Evolutionary conservation across 805 yeast species (phyloP).

Genomic region (Cyberlindnera samutprakarnensis): DNA sequence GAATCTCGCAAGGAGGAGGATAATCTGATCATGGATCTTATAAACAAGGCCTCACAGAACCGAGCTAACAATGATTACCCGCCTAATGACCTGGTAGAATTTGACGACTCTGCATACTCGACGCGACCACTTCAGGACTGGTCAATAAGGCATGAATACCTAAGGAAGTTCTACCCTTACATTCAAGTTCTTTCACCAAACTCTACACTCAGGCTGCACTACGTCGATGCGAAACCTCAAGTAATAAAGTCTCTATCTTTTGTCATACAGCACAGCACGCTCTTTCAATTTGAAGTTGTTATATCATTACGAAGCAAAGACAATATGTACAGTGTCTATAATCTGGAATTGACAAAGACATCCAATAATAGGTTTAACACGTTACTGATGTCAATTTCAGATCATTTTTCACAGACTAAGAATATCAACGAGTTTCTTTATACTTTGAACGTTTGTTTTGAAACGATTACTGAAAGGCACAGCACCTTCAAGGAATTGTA

Average conservation of each 20-base stretch:
- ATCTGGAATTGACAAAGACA: constrained; percentile 6
- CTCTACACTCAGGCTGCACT: constrained; percentile 13
- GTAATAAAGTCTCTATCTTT: constrained; percentile 17
- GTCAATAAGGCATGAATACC: constrained; percentile 15
- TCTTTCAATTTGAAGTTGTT: constrained; percentile 10
- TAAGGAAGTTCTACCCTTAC: constrained; percentile 19
- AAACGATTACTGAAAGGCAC: constrained; percentile 8
- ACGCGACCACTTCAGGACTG: constrained; percentile 18
- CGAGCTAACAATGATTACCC: constrained; percentile 1
- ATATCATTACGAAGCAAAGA: constrained; percentile 9
- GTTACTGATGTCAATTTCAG: constrained; percentile 5
- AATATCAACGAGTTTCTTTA: constrained; percentile 18
- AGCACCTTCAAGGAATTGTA: too few relatives aligned
- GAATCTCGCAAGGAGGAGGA: constrained; percentile 5
- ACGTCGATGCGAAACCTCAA: constrained; percentile 5
- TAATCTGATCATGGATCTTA: constrained; percentile 8
- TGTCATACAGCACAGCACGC: constrained; percentile 4
- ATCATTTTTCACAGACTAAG: constrained; percentile 5
- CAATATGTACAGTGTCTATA: constrained; percentile 8
- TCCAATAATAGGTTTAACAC: constrained; percentile 20
- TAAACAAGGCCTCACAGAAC: constrained; percentile 1
- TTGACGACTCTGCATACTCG: constrained; percentile 9
- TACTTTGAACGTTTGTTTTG: constrained; percentile 14
- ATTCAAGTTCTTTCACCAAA: constrained; percentile 7
- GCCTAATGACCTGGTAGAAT: constrained; percentile 2